Conservation (phyloP, 1,284 basidiomycete genomes). For the Naganishia sp. region DNA sequence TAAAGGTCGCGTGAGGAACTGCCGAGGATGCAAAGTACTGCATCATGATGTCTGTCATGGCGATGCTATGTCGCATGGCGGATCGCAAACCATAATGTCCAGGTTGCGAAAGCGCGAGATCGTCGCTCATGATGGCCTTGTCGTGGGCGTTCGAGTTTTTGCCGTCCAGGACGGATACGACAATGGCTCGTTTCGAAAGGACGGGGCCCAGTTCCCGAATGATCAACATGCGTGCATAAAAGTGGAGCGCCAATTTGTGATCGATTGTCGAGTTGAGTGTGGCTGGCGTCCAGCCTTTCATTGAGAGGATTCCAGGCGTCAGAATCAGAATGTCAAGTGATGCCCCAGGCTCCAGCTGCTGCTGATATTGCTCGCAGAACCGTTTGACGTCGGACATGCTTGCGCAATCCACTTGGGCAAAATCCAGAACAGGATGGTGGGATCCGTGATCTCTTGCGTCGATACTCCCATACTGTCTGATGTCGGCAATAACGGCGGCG, state of each 20-base stretch:
- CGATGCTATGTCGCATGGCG: constrained; percentile 7
- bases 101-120: constrained; percentile 14
- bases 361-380: constrained; percentile 24
- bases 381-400: constrained; percentile 30
- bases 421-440: constrained; percentile 1
- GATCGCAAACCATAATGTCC: constrained; percentile 10
- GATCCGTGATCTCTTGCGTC: background rate
- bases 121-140: constrained; percentile 18
- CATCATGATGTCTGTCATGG: constrained; percentile 27
- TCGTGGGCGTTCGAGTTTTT: constrained; percentile 6
- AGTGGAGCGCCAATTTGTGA: constrained; percentile 29
- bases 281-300: constrained; percentile 21
- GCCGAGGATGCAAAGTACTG: constrained; percentile 13
- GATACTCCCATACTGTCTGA: background rate
- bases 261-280: constrained; percentile 8
- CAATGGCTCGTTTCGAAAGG: background rate
- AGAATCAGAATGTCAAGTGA: constrained; percentile 26
- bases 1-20: background rate
- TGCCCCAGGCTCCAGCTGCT: background rate
- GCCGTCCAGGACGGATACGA: constrained; percentile 29
- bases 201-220: constrained; percentile 15
- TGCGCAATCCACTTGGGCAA: constrained; percentile 18
- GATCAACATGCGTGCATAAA: constrained; percentile 28
- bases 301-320: constrained; percentile 24
- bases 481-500: background rate